These are phyloP conservation scores for Magnusiomyces sp. DNA, from an alignment of 1,139 yeast species.

Conservation along the genomic window DNA sequence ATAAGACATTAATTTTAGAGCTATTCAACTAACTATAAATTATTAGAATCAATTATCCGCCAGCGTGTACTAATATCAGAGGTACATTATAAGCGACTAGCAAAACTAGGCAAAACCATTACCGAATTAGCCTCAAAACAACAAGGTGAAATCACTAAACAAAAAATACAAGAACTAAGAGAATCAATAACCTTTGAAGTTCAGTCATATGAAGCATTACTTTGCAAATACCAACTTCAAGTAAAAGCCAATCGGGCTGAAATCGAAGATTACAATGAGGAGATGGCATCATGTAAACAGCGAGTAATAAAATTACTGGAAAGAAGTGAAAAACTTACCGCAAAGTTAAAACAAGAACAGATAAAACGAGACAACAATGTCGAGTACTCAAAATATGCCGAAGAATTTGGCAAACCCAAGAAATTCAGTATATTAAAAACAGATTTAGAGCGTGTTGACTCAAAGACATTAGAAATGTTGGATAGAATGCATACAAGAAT, in stretches of 20 bases:
- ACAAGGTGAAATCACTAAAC: neutral
- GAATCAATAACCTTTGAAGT: constrained; percentile 1
- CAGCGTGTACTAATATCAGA: constrained; percentile 5
- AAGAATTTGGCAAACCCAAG: constrained; percentile 3
- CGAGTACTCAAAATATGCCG: constrained; percentile 1
- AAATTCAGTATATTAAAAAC: neutral
- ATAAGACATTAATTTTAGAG: too few relatives aligned
- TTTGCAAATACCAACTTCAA: constrained; percentile 2
- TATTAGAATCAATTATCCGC: neutral
- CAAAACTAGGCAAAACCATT: neutral
- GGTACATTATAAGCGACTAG: constrained; percentile 4
- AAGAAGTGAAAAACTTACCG: neutral
- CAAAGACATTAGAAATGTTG: too few relatives aligned
- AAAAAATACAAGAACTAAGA: neutral
- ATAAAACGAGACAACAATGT: constrained; percentile 3
- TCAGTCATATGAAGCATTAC: neutral
- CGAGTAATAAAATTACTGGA: neutral
- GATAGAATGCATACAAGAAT: too few relatives aligned
- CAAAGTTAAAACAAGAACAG: neutral
- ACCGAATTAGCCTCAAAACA: neutral
- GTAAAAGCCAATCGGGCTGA: constrained; percentile 1
- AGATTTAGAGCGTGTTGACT: neutral
- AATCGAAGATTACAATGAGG: neutral
- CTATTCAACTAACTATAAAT: neutral
- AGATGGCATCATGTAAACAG: constrained; percentile 2